Evolutionary conservation across 108 stramenopile species (phyloP).

Genomic region (Cyclostephanos invisitatus): DNA sequence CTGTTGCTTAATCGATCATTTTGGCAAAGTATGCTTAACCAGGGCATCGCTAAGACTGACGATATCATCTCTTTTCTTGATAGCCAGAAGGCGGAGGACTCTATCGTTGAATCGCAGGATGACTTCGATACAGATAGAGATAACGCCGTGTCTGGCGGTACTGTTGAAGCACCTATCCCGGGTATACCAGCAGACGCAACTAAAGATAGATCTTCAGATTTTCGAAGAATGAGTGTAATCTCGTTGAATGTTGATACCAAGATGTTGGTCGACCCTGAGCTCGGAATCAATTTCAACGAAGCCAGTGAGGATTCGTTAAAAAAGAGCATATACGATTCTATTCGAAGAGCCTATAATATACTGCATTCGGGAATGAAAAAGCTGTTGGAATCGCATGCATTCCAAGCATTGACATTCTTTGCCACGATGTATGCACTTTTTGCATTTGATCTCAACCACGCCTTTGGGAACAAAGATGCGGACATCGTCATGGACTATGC

Average conservation of each 20-base stretch:
- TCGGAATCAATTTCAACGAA: conserved; percentile 16
- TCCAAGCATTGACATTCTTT: conserved; percentile 47
- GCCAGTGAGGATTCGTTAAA: conserved; percentile 7
- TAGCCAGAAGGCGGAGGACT: conserved; percentile 16
- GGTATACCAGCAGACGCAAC: conserved; percentile 51
- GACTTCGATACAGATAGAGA: neutral
- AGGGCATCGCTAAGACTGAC: conserved; percentile 34
- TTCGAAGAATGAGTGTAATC: conserved; percentile 38
- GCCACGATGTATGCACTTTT: conserved; percentile 50
- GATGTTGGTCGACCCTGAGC: conserved; percentile 31
- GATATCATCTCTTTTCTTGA: conserved; percentile 40
- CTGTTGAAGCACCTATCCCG: conserved; percentile 27
- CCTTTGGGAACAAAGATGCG: conserved; percentile 30
- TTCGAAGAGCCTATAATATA: conserved; percentile 8
- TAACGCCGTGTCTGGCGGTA: conserved; percentile 4
- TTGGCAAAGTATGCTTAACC: conserved; percentile 49
- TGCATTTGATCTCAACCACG: conserved; percentile 49
- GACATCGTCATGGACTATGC: conserved; percentile 26
- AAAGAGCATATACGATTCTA: conserved; percentile 13
- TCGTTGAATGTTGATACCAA: conserved; percentile 11
- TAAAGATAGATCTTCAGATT: conserved; percentile 18
- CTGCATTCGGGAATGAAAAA: conserved; percentile 14
- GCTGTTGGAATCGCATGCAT: conserved; percentile 28
- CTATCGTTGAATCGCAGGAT: conserved; percentile 10
- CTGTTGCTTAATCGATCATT: conserved; percentile 51